phyloP scores from a whole-genome alignment of 2,329 filamentous ascomycete genomes.

The Cercospora sp. region DNA sequence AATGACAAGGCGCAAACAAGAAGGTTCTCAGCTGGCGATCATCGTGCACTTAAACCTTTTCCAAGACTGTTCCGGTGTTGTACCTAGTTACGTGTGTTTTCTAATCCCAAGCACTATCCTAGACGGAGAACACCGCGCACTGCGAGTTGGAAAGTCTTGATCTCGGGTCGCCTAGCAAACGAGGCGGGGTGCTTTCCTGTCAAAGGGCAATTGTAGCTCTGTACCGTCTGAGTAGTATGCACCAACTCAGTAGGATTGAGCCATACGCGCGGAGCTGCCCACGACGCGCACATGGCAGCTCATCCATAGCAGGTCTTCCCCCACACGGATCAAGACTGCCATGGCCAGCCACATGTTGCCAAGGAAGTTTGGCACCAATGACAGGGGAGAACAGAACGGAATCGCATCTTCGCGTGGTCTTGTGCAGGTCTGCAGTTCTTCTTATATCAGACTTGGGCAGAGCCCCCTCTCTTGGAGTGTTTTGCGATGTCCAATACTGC shows the following conservation, averaged over 20 bases:
- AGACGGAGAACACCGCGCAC: not conserved
- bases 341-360: slow-evolving; percentile 1
- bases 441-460: slow-evolving; percentile 1
- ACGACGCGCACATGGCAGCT: not conserved
- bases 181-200: not conserved
- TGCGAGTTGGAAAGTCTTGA: not conserved
- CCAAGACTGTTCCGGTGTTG: not conserved
- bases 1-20: not conserved
- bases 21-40: not conserved
- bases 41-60: not conserved
- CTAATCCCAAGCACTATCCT: not conserved
- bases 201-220: not conserved
- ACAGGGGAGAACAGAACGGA: not conserved
- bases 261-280: not conserved
- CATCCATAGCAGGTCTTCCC: not conserved
- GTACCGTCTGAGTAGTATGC: not conserved
- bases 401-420: not conserved
- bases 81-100: not conserved
- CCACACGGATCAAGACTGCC: not conserved
- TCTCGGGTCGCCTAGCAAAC: not conserved
- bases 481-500: slow-evolving; percentile 1
- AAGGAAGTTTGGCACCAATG: slow-evolving; percentile 1
- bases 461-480: not conserved
- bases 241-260: not conserved
- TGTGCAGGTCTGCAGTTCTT: slow-evolving; percentile 1